Evolutionary conservation across 2,329 filamentous ascomycete species (phyloP).

Genomic region (Golovinomyces cichoracearum): DNA sequence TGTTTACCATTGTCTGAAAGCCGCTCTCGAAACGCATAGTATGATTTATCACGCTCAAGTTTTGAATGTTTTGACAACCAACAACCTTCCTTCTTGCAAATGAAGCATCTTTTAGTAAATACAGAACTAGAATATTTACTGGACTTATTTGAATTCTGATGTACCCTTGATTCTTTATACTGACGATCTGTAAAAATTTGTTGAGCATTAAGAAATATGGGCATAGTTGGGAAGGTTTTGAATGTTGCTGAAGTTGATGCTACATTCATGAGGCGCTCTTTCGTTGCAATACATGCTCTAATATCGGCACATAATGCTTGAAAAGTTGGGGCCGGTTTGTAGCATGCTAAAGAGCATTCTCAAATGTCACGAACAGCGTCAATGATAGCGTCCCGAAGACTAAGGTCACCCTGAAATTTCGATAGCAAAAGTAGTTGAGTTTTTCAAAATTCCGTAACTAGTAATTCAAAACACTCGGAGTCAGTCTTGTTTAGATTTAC

Average conservation of each 20-base stretch:
- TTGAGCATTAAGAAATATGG: background rate
- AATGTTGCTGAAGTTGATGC: background rate
- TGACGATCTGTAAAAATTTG: background rate
- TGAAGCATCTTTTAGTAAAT: background rate
- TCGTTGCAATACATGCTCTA: no score
- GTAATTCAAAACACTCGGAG: background rate
- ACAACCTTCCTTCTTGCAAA: background rate
- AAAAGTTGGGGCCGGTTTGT: no score
- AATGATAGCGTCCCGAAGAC: background rate
- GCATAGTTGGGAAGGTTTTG: background rate
- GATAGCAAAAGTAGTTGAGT: background rate
- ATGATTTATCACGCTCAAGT: background rate
- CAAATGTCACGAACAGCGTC: background rate
- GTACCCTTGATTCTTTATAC: background rate
- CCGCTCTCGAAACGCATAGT: background rate
- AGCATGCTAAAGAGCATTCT: background rate
- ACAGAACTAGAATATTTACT: background rate
- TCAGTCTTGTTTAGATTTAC: background rate
- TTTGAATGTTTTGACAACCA: constrained; percentile 1
- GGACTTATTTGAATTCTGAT: background rate
- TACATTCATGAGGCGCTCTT: no score
- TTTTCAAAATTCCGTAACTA: background rate
- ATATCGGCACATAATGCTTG: no score
- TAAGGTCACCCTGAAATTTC: background rate
- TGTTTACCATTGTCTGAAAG: background rate